These are phyloP conservation scores for Scytalidium lignicola DNA, from an alignment of 2,329 filamentous ascomycete genomes.

Conservation along the genomic window DNA sequence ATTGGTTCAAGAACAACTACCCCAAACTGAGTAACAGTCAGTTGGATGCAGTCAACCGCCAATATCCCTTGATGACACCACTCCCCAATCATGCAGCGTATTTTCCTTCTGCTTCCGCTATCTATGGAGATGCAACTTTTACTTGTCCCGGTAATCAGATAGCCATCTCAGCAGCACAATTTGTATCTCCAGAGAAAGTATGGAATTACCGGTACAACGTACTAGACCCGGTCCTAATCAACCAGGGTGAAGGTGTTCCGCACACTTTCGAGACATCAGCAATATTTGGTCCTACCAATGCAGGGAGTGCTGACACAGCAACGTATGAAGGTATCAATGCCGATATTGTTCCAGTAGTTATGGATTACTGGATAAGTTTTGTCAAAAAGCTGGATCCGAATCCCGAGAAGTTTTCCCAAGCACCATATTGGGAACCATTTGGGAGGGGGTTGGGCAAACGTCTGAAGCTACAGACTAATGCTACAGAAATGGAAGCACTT, in stretches of 20 bases:
- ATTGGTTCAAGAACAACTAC: slow-evolving; percentile 33
- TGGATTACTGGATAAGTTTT: slow-evolving; percentile 41
- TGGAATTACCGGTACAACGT: slow-evolving; percentile 47
- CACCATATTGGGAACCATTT: slow-evolving; percentile 26
- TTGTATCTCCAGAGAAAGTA: slow-evolving; percentile 28
- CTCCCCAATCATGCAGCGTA: slow-evolving; percentile 29
- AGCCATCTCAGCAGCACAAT: slow-evolving; percentile 24
- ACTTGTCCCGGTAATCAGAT: slow-evolving; percentile 40
- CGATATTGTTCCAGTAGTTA: slow-evolving; percentile 27
- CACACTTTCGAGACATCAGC: slow-evolving; percentile 32
- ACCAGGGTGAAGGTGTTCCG: slow-evolving; percentile 30
- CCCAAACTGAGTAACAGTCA: slow-evolving; percentile 27
- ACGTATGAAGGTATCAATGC: slow-evolving; percentile 23
- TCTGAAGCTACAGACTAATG: slow-evolving; percentile 21
- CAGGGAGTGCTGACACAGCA: slow-evolving; percentile 25
- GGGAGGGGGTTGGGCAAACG: slow-evolving; percentile 16
- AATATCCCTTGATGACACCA: slow-evolving; percentile 24
- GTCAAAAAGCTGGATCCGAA: slow-evolving; percentile 34
- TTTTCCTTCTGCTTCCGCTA: slow-evolving; percentile 34
- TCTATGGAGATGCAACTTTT: slow-evolving; percentile 44
- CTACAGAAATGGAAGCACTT: slow-evolving; percentile 23
- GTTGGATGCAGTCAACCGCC: slow-evolving; percentile 24
- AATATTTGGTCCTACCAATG: slow-evolving; percentile 32
- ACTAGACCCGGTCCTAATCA: slow-evolving; percentile 31
- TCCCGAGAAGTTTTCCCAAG: slow-evolving; percentile 21